Base-by-base conservation (phyloP, 805 yeast genomes). In the Metschnikowia vanudenii region DNA sequence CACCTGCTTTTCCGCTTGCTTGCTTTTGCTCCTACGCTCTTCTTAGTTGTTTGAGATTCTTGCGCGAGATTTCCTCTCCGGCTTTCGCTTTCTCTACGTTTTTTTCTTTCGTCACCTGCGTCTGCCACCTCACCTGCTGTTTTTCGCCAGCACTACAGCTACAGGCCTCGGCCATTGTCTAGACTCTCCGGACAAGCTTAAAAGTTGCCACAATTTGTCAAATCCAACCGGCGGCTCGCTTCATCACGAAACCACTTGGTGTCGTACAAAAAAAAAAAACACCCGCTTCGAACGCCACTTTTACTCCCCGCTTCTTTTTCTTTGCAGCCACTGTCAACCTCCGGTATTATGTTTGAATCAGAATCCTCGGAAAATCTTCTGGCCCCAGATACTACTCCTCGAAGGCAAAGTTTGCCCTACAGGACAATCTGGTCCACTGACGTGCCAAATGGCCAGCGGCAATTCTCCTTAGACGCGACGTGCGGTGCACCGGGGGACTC, bases 101-200 rank as follows among this genome's bases (percentile, higher is more conserved):
- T 28, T 13, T 17, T 29, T 16, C 37, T 16, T 26, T 32, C 19
- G 30, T 26, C 18, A 36, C 33, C 40, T 16, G 34, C 39, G 31
- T 33, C 35, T 10, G 13, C 36, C 28, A 39, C 36, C 47, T 29
- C 38, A 39, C 38, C 46, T 43, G 41, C 41, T 43, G 47, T 29
- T 38, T 45, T 39, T 45, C 43, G 44, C 47, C 47, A 45, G 47
- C 47, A 39, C 43, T 30, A 44, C 48, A 17, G 39, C 44, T 39
- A 45, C 40, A 36, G 48, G 48, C 31, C 48, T 45, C 44, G 46
- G 48, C 48, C 44, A 45, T 45, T 45, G 48, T 45, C 48, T 45
- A 45, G 44, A 45, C 48, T 45, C 40, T 36, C 48, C 48, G 29
- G 38, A 24, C 48, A 24, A 35, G 44, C 44, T 18, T 32, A 37